Base-by-base conservation (phyloP, 73 alveolate species). In the Paramecium bursaria region DNA sequence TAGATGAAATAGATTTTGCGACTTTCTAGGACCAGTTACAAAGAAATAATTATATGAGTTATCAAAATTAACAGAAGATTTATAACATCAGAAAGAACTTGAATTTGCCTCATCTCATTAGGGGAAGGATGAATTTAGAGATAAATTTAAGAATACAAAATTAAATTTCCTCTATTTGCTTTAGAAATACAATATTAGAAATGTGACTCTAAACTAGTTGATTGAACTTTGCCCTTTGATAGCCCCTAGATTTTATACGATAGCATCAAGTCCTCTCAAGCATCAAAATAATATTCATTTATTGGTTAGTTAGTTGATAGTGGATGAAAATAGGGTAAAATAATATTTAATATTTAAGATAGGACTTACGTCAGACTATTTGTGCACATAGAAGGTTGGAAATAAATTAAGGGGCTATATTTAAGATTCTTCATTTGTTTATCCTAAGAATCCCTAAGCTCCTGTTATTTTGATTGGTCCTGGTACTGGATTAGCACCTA, bases 401-500 rank as follows among this genome's bases (percentile, higher is more conserved):
- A 74, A 85, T 57, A 88, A 21, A 87, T 53, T 51, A 31, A 85
- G 55, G 75, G 23, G 74, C 86, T 89, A 6, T 79, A 74, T 73
- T 35, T 79, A 92, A 51, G 93, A 92, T 39, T 76, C 93, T 3
- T 53, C 50, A 3, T 92, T 92, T 77, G 74, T 52, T n/a, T 42
- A 76, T n/a, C 97, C 97, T 67, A n/a, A 53, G 17, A 86, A 89
- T 50, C 75, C 80, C 27, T 73, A 88, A 17, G 90, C 82, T 9
- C 97, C 97, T 33, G 55, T 92, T 10, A 60, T 92, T 26, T 85
- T 92, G 90, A 29, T 92, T 75, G 79, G 97, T 9, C 85, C 93
- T 27, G 97, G 97, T 33, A 90, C 95, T 49, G 97, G 97, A 3
- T 85, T 92, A 6, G 88, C 95, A 7, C 97, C 95, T 9, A 87